These are phyloP conservation scores for Prunus campanulata DNA, from an alignment of 306 rosid species.

Conservation along the genomic window DNA sequence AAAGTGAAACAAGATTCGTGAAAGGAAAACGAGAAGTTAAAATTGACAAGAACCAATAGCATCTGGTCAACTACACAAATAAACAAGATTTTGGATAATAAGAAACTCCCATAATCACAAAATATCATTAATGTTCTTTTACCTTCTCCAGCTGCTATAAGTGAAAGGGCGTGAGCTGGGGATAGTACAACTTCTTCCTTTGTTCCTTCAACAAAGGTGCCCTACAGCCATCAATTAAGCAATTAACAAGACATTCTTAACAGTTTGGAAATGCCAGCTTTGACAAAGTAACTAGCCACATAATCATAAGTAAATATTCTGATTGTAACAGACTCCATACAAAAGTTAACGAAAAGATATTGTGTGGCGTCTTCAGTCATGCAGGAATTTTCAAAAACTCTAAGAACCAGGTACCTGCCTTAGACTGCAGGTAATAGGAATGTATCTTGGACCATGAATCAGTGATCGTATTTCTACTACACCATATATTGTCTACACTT, in stretches of 20 bases:
- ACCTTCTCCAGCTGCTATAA: constrained; percentile 99
- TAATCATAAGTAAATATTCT: background rate
- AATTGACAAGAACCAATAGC: constrained; percentile 17
- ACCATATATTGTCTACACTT: background rate
- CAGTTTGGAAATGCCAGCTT: constrained; percentile 7
- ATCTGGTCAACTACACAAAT: constrained; percentile 20
- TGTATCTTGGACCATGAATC: too few species aligned
- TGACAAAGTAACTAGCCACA: constrained; percentile 8
- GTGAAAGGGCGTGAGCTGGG: constrained; percentile 98
- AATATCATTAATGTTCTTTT: constrained; percentile 20
- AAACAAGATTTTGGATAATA: background rate
- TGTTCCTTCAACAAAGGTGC: constrained; percentile 93
- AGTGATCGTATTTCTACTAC: too few species aligned
- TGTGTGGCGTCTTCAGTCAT: background rate
- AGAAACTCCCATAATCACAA: background rate
- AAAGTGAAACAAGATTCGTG: constrained; percentile 20
- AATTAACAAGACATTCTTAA: constrained; percentile 13
- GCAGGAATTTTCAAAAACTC: background rate
- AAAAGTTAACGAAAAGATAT: background rate
- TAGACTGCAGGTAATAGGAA: background rate
- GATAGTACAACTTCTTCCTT: constrained; percentile 98
- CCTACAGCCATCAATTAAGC: constrained; percentile 51
- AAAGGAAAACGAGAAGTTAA: constrained; percentile 14
- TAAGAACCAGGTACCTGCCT: background rate
- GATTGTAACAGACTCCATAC: background rate